A percentile compares a stretch with the other conserved stretches of the same genome.
These are phyloP conservation scores for Pichia cabralensis DNA, from an alignment of 805 yeast species.

Conservation along the genomic window DNA sequence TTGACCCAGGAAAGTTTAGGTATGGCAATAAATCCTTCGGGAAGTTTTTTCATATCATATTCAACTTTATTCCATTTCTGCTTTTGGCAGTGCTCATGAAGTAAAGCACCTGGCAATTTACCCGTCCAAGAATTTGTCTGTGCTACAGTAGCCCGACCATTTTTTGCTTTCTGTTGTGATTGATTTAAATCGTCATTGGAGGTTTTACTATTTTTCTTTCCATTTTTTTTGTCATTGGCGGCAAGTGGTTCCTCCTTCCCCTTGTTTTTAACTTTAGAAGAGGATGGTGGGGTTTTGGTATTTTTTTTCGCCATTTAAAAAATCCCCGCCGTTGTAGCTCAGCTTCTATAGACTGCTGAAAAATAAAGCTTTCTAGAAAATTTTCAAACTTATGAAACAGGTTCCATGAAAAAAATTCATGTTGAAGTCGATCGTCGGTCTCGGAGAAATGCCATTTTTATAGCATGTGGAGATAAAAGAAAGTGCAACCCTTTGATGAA, in stretches of 20 bases:
- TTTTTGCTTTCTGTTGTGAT: conserved; percentile 8
- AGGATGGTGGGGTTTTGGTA: background rate
- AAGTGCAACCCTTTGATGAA: no score
- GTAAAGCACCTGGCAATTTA: conserved; percentile 74
- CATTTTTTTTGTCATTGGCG: conserved; percentile 8
- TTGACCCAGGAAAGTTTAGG: conserved; percentile 62
- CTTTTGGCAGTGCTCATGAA: conserved; percentile 82
- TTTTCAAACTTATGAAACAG: no score
- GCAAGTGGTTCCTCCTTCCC: conserved; percentile 5
- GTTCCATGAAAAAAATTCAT: no score
- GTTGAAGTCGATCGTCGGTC: no score
- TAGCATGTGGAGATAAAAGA: no score
- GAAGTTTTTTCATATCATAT: conserved; percentile 50
- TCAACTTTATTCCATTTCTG: conserved; percentile 83
- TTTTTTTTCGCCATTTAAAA: conserved; percentile 15
- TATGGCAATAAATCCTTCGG: conserved; percentile 51
- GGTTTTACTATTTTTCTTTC: conserved; percentile 1
- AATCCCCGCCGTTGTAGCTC: no score
- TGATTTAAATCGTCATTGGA: conserved; percentile 4
- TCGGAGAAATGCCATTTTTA: no score
- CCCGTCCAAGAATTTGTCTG: conserved; percentile 88
- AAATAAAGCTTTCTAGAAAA: no score
- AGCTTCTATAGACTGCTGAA: no score
- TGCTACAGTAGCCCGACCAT: conserved; percentile 40
- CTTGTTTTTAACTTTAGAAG: no score